Base-by-base conservation (phyloP, 1,284 basidiomycete genomes). In the Takashimella tepidaria region DNA sequence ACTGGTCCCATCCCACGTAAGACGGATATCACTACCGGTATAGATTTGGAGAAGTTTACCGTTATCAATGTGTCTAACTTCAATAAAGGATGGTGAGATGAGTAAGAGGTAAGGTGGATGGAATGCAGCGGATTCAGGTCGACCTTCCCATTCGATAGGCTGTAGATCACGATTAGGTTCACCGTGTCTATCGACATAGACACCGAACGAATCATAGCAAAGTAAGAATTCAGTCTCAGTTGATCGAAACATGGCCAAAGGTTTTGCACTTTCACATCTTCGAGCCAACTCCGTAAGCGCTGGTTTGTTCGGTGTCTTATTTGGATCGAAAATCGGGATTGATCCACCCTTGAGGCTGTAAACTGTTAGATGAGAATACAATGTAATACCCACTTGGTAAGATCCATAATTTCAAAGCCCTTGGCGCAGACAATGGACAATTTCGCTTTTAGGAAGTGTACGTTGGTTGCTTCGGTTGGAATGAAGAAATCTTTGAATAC, bases 341-440 rank as follows among this genome's bases (percentile, higher is more conserved):
- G 88, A 89, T 1, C 91, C 89, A 66, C 89, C 91, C 75, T 89
- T 87, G 73, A 90, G 84, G 65, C 87, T 91, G 59, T n/a, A n/a
- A 20, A 49, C 21, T 49, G 42, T 48, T 55, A 48, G 25, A 3
- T 12, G 27, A 16, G 40, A 5, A 42, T 25, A 43, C 24, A 21
- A 4, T 11, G 11, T 13, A 10, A 16, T n/a, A 79, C 87, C 41
- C 72, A 91, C 90, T 90, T 85, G 2, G 83, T 83, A 27, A 98
- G 79, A 70, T 96, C 89, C 89, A 97, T 96, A 64, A 97, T 95
- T 76, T 95, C 90, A 66, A 97, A 95, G n/a, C 90, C 92, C 67
- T 89, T 92, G 2, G 87, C 83, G 63, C 92, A 93, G 26, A 95
- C 82, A 54, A 98, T 88, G 4, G 90, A 91, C 55, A 98, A 85